These are phyloP conservation scores for Orobanche coerulescens DNA, from an alignment of 257 asterid species.

Conservation along the genomic window DNA sequence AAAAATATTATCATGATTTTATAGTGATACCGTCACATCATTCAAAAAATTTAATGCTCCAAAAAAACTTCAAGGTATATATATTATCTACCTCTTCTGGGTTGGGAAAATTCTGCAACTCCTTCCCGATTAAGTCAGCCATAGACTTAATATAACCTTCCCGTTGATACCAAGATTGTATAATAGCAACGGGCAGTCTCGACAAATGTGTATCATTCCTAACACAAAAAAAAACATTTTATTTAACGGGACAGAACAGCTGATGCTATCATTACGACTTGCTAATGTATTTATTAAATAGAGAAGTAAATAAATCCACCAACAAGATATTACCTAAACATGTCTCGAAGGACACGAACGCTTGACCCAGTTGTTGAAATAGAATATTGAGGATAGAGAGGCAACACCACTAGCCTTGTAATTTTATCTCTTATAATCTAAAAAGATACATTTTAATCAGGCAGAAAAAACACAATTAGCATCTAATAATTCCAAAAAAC, in stretches of 20 bases:
- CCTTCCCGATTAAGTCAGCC: constrained; percentile 85
- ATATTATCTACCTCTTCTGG: constrained; percentile 84
- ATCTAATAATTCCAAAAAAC: not conserved
- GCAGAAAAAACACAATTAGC: not conserved
- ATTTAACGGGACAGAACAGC: constrained; percentile 4
- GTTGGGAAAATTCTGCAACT: constrained; percentile 45
- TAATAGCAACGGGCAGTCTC: constrained; percentile 72
- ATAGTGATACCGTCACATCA: not conserved
- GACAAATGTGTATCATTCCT: constrained; percentile 66
- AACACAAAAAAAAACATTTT: constrained; percentile 14
- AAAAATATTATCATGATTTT: not conserved
- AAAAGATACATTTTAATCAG: too few species aligned
- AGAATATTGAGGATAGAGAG: constrained; percentile 95
- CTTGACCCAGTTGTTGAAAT: constrained; percentile 97
- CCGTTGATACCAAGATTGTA: constrained; percentile 91
- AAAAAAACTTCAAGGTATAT: not conserved
- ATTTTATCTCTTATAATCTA: constrained; percentile 83
- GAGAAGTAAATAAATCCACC: too few species aligned
- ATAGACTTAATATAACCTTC: constrained; percentile 80
- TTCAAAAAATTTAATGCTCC: not conserved
- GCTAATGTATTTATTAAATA: not conserved
- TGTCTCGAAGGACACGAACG: constrained; percentile 71
- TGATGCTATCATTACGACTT: too few species aligned
- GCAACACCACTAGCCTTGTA: constrained; percentile 81
- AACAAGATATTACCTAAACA: constrained; percentile 58